Conservation (phyloP, 75 land plant species). For the Picea sitchensis region DNA sequence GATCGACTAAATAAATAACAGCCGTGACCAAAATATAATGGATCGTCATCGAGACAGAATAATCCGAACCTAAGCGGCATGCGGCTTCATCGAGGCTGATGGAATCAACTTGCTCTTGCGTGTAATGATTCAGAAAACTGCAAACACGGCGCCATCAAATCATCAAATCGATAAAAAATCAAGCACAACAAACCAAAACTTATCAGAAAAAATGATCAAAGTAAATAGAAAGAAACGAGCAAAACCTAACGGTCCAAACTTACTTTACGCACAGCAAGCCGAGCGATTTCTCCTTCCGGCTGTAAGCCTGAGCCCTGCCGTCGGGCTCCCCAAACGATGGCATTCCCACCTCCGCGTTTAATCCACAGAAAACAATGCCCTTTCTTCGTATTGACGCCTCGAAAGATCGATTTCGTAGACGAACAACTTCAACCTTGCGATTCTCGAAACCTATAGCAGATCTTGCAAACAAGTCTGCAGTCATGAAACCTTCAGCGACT, state of each 20-base stretch:
- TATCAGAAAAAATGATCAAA: not conserved
- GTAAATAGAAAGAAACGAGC: not conserved
- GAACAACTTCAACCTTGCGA: not conserved
- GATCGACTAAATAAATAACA: not conserved
- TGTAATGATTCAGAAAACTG: conserved; percentile 81
- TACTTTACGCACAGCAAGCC: conserved; percentile 92
- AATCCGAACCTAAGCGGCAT: conserved; percentile 43
- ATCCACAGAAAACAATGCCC: not conserved
- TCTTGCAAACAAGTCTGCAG: not conserved
- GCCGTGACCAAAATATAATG: not conserved
- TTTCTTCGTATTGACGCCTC: not conserved
- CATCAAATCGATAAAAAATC: not conserved
- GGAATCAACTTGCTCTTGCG: conserved; percentile 55
- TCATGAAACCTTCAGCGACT: not conserved
- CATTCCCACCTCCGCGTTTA: not conserved
- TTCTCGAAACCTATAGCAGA: not conserved
- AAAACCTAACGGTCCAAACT: not conserved
- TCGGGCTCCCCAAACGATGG: conserved; percentile 16
- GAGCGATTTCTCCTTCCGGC: conserved; percentile 92
- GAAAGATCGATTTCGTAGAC: not conserved
- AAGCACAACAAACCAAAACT: not conserved
- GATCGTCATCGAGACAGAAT: not conserved
- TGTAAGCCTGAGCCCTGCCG: conserved; percentile 36
- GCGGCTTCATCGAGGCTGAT: conserved; percentile 93
- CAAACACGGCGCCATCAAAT: conserved; percentile 1